Evolutionary conservation across 192 early-diverging fungal species (phyloP), one percentile per base, ranked within the genome.

Genomic region (Entomortierella chlamydospora): DNA sequence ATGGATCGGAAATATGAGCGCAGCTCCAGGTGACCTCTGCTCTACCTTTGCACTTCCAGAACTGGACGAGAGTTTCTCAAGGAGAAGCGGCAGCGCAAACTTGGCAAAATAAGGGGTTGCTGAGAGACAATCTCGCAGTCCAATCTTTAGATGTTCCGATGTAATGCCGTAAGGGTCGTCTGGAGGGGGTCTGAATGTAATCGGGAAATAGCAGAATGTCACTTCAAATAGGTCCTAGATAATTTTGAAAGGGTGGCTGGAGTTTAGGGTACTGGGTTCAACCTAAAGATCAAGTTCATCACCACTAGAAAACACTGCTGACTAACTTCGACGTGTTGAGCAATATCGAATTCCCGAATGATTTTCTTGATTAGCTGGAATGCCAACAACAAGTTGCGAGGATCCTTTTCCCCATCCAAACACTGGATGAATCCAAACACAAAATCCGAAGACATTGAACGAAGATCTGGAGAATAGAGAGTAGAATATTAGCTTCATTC

Each of bases 331-430:
- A 92, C 87, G 70, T 95, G 87, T 18, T 88, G 77, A 22, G 89
- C 85, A 49, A 95, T 92, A 68, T 98, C 94, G 55, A 98, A 92
- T 57, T 93, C 78, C 7, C 70, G 60, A 8, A 92, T 88, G 52
- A 99, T 92, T 29, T 60, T 81, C 49, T 87, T 87, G 42, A 96
- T 84, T 2, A 93, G 84, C 37, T 90, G 83, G 82, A 99, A 99
- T 2, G 92, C 93, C 30, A 95, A 80, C 70, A 98, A 86, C 37
- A 99, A 84, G 73, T 99, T 96, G 31, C 98, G 84, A 17, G 98
- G 98, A 81, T 99, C 98, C 87, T 99, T 99, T 82, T 99, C 98
- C 28, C 96, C 96, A 81, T 99, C 98, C 84, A 99, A 86, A 23
- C 85, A 77, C 72, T 95, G 90, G 25, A 93, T 93, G 79, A 94